These are phyloP conservation scores for Cladosporium sp. DNA, from an alignment of 2,329 filamentous ascomycete species.

Conservation along the genomic window DNA sequence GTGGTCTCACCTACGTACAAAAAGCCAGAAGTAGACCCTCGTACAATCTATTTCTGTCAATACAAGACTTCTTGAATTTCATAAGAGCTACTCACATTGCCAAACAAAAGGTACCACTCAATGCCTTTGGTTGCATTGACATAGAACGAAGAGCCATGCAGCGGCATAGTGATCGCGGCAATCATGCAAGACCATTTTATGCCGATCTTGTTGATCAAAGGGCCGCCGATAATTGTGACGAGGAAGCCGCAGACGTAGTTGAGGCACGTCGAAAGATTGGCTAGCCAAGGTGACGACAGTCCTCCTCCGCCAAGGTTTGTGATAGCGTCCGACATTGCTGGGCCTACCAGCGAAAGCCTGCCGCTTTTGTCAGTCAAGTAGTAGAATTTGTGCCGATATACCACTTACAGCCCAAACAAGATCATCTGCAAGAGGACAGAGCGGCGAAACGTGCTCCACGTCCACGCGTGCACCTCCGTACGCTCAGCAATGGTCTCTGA, in stretches of 20 bases:
- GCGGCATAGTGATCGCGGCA: slow-evolving; percentile 32
- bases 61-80: neutral
- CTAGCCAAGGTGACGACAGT: slow-evolving; percentile 18
- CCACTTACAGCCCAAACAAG: slow-evolving; percentile 21
- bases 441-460: slow-evolving; percentile 15
- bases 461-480: neutral
- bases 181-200: slow-evolving; percentile 37
- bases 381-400: neutral
- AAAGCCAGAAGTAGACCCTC: neutral
- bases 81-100: slow-evolving; percentile 25
- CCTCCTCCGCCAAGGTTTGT: slow-evolving; percentile 24
- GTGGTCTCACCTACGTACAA: slow-evolving; percentile 33
- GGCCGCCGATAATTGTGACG: slow-evolving; percentile 30
- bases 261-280: slow-evolving; percentile 21
- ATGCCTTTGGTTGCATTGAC: slow-evolving; percentile 27
- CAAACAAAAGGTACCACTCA: slow-evolving; percentile 31
- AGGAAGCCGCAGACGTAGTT: slow-evolving; percentile 19
- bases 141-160: slow-evolving; percentile 34
- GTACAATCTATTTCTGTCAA: neutral
- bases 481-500: no score
- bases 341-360: slow-evolving; percentile 17
- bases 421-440: slow-evolving; percentile 24
- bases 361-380: neutral
- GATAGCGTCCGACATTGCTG: slow-evolving; percentile 22
- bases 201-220: slow-evolving; percentile 38